Conservation (phyloP, 2,329 filamentous ascomycete species). For the Microsporum canis region DNA sequence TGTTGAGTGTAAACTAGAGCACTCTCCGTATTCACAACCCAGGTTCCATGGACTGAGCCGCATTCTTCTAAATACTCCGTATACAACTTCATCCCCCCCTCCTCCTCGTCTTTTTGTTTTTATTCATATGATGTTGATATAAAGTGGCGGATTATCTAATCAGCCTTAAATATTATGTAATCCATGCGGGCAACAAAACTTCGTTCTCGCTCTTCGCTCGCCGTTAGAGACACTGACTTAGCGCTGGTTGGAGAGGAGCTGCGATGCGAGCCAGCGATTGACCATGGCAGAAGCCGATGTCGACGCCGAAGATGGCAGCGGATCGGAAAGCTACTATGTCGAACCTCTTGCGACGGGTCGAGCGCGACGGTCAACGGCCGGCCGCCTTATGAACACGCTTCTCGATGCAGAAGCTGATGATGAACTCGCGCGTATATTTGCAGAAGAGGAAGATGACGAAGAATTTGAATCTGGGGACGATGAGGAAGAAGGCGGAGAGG, state of each 20-base stretch:
- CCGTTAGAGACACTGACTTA: not conserved
- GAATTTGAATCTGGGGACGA: slow-evolving; percentile 34
- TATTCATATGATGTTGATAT: not conserved
- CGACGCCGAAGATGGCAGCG: slow-evolving; percentile 1
- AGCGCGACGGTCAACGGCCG: slow-evolving; percentile 66
- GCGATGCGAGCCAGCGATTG: not conserved
- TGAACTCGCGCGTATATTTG: slow-evolving; percentile 61
- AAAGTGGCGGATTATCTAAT: not conserved
- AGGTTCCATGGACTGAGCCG: not conserved
- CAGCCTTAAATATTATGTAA: not conserved
- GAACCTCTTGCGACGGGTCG: slow-evolving; percentile 60
- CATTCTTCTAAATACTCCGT: not conserved
- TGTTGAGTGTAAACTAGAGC: not conserved
- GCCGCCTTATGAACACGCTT: slow-evolving; percentile 70
- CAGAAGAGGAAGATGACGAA: slow-evolving; percentile 57
- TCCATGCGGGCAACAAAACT: not conserved
- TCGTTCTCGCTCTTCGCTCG: not conserved
- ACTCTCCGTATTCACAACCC: not conserved
- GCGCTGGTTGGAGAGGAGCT: not conserved
- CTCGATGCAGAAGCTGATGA: slow-evolving; percentile 61
- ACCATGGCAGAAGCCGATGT: slow-evolving; percentile 4
- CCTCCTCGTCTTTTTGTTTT: not conserved
- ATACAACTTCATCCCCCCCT: not conserved
- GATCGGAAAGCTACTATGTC: slow-evolving; percentile 6
- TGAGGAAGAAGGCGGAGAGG: slow-evolving; percentile 43